Conservation (phyloP, 306 rosid genomes). For the Vigna nakashimae region DNA sequence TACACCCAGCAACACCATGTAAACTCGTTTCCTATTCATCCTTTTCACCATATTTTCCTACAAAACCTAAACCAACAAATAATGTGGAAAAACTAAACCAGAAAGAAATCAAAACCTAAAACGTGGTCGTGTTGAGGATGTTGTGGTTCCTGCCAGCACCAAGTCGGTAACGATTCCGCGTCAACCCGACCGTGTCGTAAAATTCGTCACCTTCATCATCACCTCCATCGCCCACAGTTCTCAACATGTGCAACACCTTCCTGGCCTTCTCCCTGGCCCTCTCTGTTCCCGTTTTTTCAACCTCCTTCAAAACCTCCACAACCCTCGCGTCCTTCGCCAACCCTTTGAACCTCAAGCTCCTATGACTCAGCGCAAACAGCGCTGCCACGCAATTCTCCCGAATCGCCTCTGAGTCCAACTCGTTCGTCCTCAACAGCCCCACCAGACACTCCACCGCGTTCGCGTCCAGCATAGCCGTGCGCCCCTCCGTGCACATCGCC, state of each 20-base stretch:
- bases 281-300: constrained; percentile 81
- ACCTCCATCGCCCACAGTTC: constrained; percentile 47
- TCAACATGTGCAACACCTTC: constrained; percentile 73
- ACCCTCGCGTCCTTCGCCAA: constrained; percentile 86
- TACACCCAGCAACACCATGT: constrained; percentile 40
- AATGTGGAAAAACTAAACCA: background rate
- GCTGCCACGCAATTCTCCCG: constrained; percentile 93
- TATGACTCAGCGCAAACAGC: constrained; percentile 74
- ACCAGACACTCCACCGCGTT: constrained; percentile 77
- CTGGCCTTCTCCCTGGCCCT: constrained; percentile 84
- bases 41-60: background rate
- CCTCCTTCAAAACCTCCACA: constrained; percentile 70
- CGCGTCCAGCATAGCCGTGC: constrained; percentile 81
- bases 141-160: constrained; percentile 53
- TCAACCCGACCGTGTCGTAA: constrained; percentile 47
- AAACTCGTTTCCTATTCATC: constrained; percentile 30
- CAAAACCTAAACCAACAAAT: constrained; percentile 39
- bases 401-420: constrained; percentile 69
- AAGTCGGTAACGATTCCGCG: constrained; percentile 51
- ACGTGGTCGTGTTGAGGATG: constrained; percentile 57
- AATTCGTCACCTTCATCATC: constrained; percentile 35
- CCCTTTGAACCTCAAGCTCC: constrained; percentile 83
- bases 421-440: constrained; percentile 59
- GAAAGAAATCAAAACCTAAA: constrained; percentile 47
- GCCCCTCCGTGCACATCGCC: constrained; percentile 70